Conservation (phyloP, 2,329 filamentous ascomycete genomes). For the Phaeosphaeria sp. region DNA sequence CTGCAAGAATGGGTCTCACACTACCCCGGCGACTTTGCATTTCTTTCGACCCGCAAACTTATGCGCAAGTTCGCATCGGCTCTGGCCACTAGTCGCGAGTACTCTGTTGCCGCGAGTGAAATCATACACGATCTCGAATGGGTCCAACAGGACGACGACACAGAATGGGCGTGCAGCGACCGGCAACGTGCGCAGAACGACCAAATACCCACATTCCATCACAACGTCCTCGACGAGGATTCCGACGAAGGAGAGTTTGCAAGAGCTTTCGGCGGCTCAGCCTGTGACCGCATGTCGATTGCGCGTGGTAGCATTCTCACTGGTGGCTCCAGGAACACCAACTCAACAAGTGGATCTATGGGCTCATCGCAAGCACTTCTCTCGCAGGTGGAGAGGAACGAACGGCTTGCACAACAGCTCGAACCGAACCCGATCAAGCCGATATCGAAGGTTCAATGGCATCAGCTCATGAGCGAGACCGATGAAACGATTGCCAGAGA, state of each 20-base stretch:
- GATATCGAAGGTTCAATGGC: constrained; percentile 86
- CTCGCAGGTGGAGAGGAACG: constrained; percentile 77
- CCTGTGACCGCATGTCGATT: constrained; percentile 38
- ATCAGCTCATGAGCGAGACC: constrained; percentile 84
- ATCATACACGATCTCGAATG: constrained; percentile 80
- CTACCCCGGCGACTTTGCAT: constrained; percentile 93
- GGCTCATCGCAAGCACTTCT: constrained; percentile 59
- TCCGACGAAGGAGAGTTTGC: constrained; percentile 45
- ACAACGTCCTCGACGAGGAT: constrained; percentile 50
- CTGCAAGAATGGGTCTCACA: constrained; percentile 87
- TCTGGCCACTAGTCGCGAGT: constrained; percentile 79
- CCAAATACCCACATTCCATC: constrained; percentile 51
- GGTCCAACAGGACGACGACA: constrained; percentile 87
- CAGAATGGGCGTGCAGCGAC: constrained; percentile 88
- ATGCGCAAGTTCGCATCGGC: constrained; percentile 77
- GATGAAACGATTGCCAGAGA: constrained; percentile 89
- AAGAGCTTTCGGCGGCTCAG: constrained; percentile 38
- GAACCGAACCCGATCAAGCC: constrained; percentile 72
- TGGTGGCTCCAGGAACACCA: constrained; percentile 28
- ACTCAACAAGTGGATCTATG: constrained; percentile 31
- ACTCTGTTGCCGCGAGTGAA: constrained; percentile 83
- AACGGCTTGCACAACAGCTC: constrained; percentile 76
- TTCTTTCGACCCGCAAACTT: constrained; percentile 72
- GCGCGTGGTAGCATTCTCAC: constrained; percentile 38
- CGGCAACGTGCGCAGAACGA: constrained; percentile 59